Evolutionary conservation across 1,139 yeast genomes (phyloP).

Genomic region (Suzukiozyma palmioleophila): DNA sequence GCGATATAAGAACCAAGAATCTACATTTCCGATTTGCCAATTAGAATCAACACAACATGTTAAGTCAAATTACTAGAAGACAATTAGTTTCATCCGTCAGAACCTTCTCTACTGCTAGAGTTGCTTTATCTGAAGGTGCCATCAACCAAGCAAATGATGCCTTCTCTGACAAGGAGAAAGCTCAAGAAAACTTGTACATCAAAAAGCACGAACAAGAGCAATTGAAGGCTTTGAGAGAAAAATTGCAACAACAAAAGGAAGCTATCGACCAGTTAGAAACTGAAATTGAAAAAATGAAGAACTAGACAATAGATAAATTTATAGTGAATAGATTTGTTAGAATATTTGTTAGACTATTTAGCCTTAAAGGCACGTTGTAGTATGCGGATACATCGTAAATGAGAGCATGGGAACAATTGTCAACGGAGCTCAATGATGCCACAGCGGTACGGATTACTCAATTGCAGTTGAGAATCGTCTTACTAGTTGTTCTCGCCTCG

Average conservation of each 20-base stretch:
- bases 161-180: conserved; percentile 43
- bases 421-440: no score
- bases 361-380: no score
- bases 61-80: conserved; percentile 31
- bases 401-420: no score
- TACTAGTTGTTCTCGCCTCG: no score
- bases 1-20: no score
- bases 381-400: no score
- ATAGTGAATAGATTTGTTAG: no score
- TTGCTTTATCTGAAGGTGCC: conserved; percentile 24
- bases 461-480: no score
- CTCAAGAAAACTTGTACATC: conserved; percentile 41
- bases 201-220: conserved; percentile 48
- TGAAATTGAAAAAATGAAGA: conserved; percentile 36
- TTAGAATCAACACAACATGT: conserved; percentile 15
- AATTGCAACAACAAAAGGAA: conserved; percentile 43
- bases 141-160: conserved; percentile 24
- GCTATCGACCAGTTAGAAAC: conserved; percentile 39
- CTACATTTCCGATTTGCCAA: no score
- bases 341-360: no score
- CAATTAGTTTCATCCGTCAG: conserved; percentile 27
- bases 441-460: no score
- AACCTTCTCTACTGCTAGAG: conserved; percentile 36
- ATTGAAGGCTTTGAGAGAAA: conserved; percentile 43
- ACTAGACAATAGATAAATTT: conserved; percentile 14